phyloP scores from a whole-genome alignment of 495 filamentous ascomycete genomes.

The Corynascus novoguineensis region DNA sequence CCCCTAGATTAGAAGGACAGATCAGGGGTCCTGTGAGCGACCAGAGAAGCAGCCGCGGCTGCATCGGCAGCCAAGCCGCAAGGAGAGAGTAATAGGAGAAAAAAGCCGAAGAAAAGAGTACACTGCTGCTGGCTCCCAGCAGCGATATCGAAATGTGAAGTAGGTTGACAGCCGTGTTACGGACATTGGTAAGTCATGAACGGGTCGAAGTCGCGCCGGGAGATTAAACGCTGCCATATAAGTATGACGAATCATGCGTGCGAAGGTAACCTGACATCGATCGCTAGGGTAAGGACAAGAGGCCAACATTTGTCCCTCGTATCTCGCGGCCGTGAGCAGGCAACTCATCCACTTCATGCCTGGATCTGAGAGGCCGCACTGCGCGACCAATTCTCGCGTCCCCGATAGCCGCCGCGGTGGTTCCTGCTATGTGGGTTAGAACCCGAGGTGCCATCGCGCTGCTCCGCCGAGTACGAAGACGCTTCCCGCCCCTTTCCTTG shows the following conservation, averaged over 20 bases:
- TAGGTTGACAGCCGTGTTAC: neutral
- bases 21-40: constrained; percentile 5
- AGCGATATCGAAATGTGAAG: constrained; percentile 11
- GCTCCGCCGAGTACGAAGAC: constrained; percentile 18
- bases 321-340: neutral
- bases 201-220: neutral
- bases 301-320: too few relatives aligned
- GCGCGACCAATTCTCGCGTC: constrained; percentile 28
- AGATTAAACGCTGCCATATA: neutral
- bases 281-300: neutral
- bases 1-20: neutral
- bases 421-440: constrained; percentile 13
- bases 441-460: constrained; percentile 13
- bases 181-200: neutral
- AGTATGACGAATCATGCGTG: constrained; percentile 3
- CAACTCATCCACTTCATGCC: constrained; percentile 12
- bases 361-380: constrained; percentile 23
- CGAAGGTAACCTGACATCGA: neutral
- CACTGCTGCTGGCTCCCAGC: constrained; percentile 11
- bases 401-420: constrained; percentile 27
- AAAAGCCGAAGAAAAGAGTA: constrained; percentile 19
- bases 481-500: constrained; percentile 23
- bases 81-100: constrained; percentile 12
- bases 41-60: constrained; percentile 3
- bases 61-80: constrained; percentile 11